Base-by-base conservation (phyloP, 805 yeast species). In the Teunomyces gatunensis region DNA sequence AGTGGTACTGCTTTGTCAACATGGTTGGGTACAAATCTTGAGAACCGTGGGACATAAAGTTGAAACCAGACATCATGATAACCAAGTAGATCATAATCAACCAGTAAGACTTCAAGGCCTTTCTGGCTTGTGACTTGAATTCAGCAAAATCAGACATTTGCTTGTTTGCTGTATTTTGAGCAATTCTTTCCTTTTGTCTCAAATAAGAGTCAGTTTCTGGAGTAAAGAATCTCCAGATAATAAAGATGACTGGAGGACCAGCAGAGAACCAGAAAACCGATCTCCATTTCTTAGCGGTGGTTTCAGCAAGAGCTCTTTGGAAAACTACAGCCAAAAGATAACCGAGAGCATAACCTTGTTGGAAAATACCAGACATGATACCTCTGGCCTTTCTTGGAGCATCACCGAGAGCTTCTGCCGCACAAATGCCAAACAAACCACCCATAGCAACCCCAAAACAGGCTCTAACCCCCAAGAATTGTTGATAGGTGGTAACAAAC, bases 341-440 rank as follows among this genome's bases (percentile, higher is more conserved):
- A 20, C 90, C 90, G 42, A 84, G 75, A 0, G 87, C 84, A 55
- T 84, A 89, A 51, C 96, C 96, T 62, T 87, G 86, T 65, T 88
- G 96, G 60, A 89, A 79, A 36, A 87, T 63, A 42, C 88, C 89
- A 30, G 84, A 77, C 42, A 84, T 64, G 48, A 83, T 71, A 40
- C 87, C 85, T 64, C 80, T 70, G 29, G 85, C 80, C 25, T 65
- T 69, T 2, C 61, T 61, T 1, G 89, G 89, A 43, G 81, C 74
- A 56, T 84, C 86, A 54, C 83, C 87, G 28, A 85, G 71, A 6
- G 89, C 83, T 5, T 84, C 80, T 7, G 86, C 85, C 21, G 84
- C 77, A 30, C 83, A 78, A 48, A 80, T 77, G 32, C 87, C 88
- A 58, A 76, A 85, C 45, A 83, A 67, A 45, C 89, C 89, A 36